Conservation (phyloP, 306 rosid species). For the Lagenaria siceraria region DNA sequence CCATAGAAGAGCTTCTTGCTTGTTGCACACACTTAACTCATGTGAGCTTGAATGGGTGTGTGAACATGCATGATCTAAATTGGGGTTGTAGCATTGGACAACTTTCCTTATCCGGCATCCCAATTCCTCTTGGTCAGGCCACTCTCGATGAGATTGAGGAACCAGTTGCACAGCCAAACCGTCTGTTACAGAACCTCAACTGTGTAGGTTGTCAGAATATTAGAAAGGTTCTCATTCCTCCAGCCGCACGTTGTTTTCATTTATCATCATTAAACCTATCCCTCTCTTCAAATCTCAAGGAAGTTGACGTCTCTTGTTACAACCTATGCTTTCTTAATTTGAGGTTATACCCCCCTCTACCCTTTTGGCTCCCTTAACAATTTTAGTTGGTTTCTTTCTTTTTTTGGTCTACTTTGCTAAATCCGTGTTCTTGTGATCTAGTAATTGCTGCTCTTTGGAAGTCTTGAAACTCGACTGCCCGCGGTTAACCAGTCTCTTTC, state of each 20-base stretch:
- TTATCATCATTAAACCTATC: conserved; percentile 69
- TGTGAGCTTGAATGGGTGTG: conserved; percentile 97
- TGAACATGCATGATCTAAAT: conserved; percentile 86
- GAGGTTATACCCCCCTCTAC: conserved; percentile 38
- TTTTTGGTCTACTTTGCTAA: neutral
- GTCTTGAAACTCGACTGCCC: conserved; percentile 83
- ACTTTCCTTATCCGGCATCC: conserved; percentile 21
- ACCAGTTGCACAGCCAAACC: conserved; percentile 44
- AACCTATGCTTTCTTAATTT: conserved; percentile 81
- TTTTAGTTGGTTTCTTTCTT: neutral
- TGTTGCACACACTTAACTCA: conserved; percentile 83
- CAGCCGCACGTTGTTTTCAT: conserved; percentile 57
- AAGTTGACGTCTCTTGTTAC: conserved; percentile 78
- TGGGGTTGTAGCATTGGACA: conserved; percentile 49
- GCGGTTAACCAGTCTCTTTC: conserved; percentile 71
- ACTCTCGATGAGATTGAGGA: conserved; percentile 22
- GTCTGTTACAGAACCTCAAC: conserved; percentile 75
- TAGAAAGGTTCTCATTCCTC: conserved; percentile 81
- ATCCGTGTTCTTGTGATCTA: conserved; percentile 16
- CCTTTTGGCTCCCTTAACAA: conserved; percentile 1
- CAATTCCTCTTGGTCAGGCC: conserved; percentile 20
- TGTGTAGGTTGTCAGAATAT: conserved; percentile 92
- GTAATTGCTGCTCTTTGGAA: conserved; percentile 80
- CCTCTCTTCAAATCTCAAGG: conserved; percentile 69
- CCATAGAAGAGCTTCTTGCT: conserved; percentile 95